phyloP scores from a whole-genome alignment of 2,329 filamentous ascomycete genomes.

The Nigrospora osmanthi region DNA sequence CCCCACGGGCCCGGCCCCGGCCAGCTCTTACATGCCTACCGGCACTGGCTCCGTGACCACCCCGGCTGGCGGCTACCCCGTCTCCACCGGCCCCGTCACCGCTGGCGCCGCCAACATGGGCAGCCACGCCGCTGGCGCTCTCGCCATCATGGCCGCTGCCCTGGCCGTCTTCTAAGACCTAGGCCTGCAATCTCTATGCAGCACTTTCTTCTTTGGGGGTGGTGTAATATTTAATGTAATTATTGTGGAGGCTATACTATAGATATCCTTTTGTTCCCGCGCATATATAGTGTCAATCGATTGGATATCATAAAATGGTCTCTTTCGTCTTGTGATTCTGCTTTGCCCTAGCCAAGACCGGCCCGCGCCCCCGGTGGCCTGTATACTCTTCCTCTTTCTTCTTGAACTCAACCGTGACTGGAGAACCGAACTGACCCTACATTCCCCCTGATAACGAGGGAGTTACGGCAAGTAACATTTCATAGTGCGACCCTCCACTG shows the following conservation, averaged over 20 bases:
- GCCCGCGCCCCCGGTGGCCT: no score
- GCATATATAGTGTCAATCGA: no score
- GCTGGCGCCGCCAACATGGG: constrained; percentile 16
- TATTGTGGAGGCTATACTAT: background rate
- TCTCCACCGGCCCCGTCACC: constrained; percentile 8
- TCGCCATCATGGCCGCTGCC: constrained; percentile 14
- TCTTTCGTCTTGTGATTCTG: no score
- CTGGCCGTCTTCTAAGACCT: constrained; percentile 13
- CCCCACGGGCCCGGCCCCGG: background rate
- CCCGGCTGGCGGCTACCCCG: constrained; percentile 4
- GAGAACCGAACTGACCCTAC: no score
- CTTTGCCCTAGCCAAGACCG: no score
- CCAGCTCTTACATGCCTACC: constrained; percentile 4
- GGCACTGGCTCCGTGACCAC: constrained; percentile 4
- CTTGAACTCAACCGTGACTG: no score
- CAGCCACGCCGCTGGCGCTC: constrained; percentile 12
- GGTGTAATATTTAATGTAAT: constrained; percentile 1
- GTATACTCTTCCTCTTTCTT: no score
- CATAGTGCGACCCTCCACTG: no score
- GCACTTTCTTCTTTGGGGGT: background rate
- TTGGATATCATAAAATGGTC: no score
- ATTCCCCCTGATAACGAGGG: no score
- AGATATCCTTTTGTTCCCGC: no score
- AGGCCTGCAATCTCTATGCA: background rate
- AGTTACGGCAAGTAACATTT: no score